Evolutionary conservation across 1,139 yeast species (phyloP), one percentile per base, ranked within the genome.

Genomic region (Taiozyma sp.): DNA sequence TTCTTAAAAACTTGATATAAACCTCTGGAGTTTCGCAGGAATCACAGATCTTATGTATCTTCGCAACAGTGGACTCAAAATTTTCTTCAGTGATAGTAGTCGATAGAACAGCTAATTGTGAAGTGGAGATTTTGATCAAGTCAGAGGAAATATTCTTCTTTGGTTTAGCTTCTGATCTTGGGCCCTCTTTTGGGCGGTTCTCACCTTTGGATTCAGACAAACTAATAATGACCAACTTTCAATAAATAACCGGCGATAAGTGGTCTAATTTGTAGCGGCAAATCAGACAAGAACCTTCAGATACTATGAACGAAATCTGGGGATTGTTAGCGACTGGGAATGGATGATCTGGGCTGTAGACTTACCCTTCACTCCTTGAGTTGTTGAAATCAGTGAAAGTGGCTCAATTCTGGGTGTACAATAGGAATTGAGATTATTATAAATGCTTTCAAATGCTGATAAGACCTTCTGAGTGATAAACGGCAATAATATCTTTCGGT

Each of bases 71-170:
- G n/a, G 71, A 57, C 32, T 69, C 70, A 64, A 76, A 71, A 63
- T 75, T 78, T 30, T 69, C 68, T 22, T 68, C 66, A 32, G 72
- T 65, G 54, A 77, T 67, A 29, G 80, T 74, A 32, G 79, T 69
- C 46, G 78, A 67, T 51, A 83, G 68, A 47, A 83, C 72, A 23
- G 79, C 73, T 48, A 84, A 65, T 65, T 84, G 88, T 45, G 81
- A 77, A 55, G 75, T 65, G 46, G 76, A 68, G 48, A 77, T 77
- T 64, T 76, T 60, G 41, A 50, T 51, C 50, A 54, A 52, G 51
- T 57, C 57, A 28, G 43, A 40, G 44, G 51, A 45, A 12, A 40
- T 38, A 30, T 16, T 47, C 38, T 40, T 46, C 30, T 32, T 45
- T 44, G 44, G 28, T 23, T 27, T 47, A 44, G 50, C 47, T 43